These are phyloP conservation scores for Abortiporus biennis DNA, from an alignment of 1,284 basidiomycete genomes.

Conservation along the genomic window DNA sequence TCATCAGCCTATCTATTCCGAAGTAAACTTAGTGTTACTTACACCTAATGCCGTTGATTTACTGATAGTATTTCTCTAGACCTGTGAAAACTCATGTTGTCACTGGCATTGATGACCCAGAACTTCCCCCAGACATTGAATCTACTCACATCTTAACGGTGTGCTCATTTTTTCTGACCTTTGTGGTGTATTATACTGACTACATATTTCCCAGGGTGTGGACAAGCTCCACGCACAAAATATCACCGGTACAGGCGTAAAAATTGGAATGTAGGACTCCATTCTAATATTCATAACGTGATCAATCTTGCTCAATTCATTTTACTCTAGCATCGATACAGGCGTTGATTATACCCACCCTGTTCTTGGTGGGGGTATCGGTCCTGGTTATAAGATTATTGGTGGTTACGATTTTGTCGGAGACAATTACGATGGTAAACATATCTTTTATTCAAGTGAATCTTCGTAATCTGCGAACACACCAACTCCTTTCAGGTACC, in stretches of 20 bases:
- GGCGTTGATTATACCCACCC: constrained; percentile 56
- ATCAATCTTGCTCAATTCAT: neutral
- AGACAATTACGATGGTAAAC: constrained; percentile 32
- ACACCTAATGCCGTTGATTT: no score
- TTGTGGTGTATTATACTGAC: no score
- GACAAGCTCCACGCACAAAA: constrained; percentile 46
- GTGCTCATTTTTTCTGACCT: no score
- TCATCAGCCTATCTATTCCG: constrained; percentile 20
- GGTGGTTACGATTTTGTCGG: constrained; percentile 53
- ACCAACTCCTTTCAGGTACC: constrained; percentile 26
- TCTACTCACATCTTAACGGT: constrained; percentile 31
- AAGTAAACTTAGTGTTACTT: constrained; percentile 21
- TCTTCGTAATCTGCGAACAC: no score
- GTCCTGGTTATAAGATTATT: constrained; percentile 52
- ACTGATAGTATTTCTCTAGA: no score
- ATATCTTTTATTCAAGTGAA: no score
- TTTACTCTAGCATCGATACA: constrained; percentile 30
- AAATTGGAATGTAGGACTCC: constrained; percentile 38
- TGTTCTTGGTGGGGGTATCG: constrained; percentile 57
- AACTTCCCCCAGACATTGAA: constrained; percentile 24
- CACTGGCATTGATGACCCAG: constrained; percentile 27
- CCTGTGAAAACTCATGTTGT: constrained; percentile 24
- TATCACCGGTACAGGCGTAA: constrained; percentile 43
- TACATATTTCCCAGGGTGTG: constrained; percentile 25
- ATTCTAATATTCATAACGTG: no score